phyloP scores from a whole-genome alignment of 2,329 filamentous ascomycete genomes.

The Magnaporthiopsis rhizophila region DNA sequence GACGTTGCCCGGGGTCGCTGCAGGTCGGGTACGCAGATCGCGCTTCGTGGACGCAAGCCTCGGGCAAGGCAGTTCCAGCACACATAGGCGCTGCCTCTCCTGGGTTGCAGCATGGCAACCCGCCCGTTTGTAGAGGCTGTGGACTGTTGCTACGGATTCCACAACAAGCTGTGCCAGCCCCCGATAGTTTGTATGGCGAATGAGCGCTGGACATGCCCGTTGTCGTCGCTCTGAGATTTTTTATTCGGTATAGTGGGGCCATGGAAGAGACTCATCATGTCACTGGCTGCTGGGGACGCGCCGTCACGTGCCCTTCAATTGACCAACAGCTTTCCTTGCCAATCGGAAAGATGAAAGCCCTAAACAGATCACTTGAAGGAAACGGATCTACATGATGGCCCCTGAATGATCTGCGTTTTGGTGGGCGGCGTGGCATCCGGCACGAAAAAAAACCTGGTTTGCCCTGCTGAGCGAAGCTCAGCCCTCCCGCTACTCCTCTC shows the following conservation, averaged over 20 bases:
- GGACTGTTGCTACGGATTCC: too few relatives aligned
- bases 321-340: background rate
- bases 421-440: background rate
- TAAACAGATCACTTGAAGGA: background rate
- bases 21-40: background rate
- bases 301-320: background rate
- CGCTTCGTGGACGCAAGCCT: background rate
- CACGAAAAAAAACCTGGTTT: background rate
- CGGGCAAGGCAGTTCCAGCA: constrained; percentile 6
- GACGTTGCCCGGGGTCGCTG: background rate
- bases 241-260: background rate
- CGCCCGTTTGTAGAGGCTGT: too few relatives aligned
- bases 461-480: background rate
- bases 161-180: too few relatives aligned
- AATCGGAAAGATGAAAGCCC: background rate
- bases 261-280: too few relatives aligned
- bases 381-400: background rate
- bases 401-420: background rate
- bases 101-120: constrained; percentile 2
- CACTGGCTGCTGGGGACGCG: too few relatives aligned
- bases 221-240: background rate
- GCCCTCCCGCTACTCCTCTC: background rate
- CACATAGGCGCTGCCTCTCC: background rate
- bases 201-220: background rate
- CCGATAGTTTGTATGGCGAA: background rate